These are phyloP conservation scores for Teratosphaeria viscida DNA, from an alignment of 2,329 filamentous ascomycete genomes.

Conservation along the genomic window DNA sequence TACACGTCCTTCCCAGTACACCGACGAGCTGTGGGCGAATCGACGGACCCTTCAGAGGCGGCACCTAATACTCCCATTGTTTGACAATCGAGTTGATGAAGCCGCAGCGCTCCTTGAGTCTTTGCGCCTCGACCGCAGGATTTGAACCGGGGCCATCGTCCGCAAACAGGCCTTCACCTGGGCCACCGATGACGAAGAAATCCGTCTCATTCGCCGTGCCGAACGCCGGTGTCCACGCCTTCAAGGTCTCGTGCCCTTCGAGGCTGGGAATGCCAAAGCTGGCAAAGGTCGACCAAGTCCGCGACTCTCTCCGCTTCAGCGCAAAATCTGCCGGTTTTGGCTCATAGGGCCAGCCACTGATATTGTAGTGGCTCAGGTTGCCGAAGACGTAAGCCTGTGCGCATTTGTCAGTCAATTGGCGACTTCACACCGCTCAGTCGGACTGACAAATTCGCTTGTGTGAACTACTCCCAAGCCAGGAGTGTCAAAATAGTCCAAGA, in stretches of 20 bases:
- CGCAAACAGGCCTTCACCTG: slow-evolving; percentile 33
- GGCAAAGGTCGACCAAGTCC: slow-evolving; percentile 41
- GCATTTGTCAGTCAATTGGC: neutral
- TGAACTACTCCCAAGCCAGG: slow-evolving; percentile 40
- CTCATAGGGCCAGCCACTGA: slow-evolving; percentile 22
- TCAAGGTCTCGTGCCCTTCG: slow-evolving; percentile 28
- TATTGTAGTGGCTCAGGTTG: slow-evolving; percentile 31
- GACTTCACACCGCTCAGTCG: neutral
- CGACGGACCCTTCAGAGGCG: neutral
- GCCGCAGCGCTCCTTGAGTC: slow-evolving; percentile 36
- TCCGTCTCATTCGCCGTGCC: slow-evolving; percentile 13
- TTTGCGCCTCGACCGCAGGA: slow-evolving; percentile 27
- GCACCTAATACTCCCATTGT: slow-evolving; percentile 14
- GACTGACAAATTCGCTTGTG: slow-evolving; percentile 37
- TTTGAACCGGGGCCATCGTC: slow-evolving; percentile 27
- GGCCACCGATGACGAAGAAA: slow-evolving; percentile 38
- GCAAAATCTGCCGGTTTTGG: slow-evolving; percentile 32
- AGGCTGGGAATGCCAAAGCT: slow-evolving; percentile 28
- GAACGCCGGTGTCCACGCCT: slow-evolving; percentile 33
- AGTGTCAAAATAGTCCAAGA: slow-evolving; percentile 12
- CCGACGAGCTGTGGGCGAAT: neutral
- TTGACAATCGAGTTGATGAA: slow-evolving; percentile 33
- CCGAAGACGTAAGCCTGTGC: slow-evolving; percentile 38
- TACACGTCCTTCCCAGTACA: no score
- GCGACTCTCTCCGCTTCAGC: slow-evolving; percentile 31